These are phyloP conservation scores for Exobasidium rhododendri DNA, from an alignment of 1,284 basidiomycete genomes.

Conservation along the genomic window DNA sequence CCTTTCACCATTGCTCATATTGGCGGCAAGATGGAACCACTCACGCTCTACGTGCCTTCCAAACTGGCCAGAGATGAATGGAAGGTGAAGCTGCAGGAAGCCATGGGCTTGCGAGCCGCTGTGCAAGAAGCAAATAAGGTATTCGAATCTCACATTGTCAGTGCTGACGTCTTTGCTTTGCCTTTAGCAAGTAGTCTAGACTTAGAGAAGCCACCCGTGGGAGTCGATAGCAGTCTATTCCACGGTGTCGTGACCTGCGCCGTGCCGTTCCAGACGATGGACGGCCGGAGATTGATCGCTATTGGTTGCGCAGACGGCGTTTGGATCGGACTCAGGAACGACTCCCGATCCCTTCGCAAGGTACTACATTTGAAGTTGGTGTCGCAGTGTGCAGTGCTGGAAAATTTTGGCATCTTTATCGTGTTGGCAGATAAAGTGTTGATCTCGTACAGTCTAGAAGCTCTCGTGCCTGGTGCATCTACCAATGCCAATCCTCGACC, in stretches of 20 bases:
- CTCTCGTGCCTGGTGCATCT: constrained; percentile 77
- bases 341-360: constrained; percentile 78
- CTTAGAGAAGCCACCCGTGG: constrained; percentile 26
- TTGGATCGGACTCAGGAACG: constrained; percentile 89
- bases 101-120: constrained; percentile 74
- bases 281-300: constrained; percentile 78
- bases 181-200: constrained; percentile 26
- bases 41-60: constrained; percentile 77
- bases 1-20: constrained; percentile 47
- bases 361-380: constrained; percentile 86
- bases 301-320: constrained; percentile 93
- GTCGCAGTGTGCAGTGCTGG: constrained; percentile 88
- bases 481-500: constrained; percentile 57
- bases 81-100: constrained; percentile 84
- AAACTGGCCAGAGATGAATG: constrained; percentile 73
- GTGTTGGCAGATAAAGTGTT: constrained; percentile 82
- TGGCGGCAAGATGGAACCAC: constrained; percentile 37
- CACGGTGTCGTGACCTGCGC: constrained; percentile 90
- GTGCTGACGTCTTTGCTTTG: constrained; percentile 53
- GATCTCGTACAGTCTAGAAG: constrained; percentile 79
- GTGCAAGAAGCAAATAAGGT: constrained; percentile 87
- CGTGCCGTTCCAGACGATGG: constrained; percentile 70
- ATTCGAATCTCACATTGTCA: constrained; percentile 50
- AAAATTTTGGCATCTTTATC: constrained; percentile 91
- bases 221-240: constrained; percentile 72